A percentile compares a stretch with the other conserved stretches of the same genome.
Conservation (phyloP, 768 basidiomycete genomes). For the Scleroderma citrinum region DNA sequence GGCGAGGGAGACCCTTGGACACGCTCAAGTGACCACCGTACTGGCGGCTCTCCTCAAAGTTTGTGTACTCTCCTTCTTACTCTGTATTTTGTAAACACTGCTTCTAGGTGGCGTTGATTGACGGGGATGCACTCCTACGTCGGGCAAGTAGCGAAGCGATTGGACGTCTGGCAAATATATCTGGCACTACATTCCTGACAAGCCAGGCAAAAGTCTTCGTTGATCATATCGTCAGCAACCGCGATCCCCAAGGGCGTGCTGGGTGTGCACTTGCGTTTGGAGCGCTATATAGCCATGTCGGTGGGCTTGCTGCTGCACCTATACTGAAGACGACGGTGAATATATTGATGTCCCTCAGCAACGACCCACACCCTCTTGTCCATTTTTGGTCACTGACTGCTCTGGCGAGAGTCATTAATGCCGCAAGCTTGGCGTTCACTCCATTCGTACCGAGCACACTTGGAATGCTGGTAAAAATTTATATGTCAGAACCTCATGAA, state of each 20-base stretch:
- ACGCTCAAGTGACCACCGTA: constrained; percentile 50
- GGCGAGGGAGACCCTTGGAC: constrained; percentile 62
- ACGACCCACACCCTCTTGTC: constrained; percentile 94
- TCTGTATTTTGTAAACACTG: constrained; percentile 7
- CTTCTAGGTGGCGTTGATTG: constrained; percentile 67
- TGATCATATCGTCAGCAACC: constrained; percentile 90
- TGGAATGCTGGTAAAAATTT: constrained; percentile 86
- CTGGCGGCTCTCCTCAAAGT: constrained; percentile 78
- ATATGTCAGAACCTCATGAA: constrained; percentile 87
- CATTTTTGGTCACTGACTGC: constrained; percentile 92
- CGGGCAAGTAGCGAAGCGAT: constrained; percentile 81
- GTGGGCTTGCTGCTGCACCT: constrained; percentile 91
- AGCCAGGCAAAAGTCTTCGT: constrained; percentile 86
- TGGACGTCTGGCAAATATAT: constrained; percentile 78
- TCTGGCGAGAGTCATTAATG: constrained; percentile 79
- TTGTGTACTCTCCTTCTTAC: constrained; percentile 10
- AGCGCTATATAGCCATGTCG: constrained; percentile 86
- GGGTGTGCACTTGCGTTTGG: constrained; percentile 93
- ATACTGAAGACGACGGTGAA: constrained; percentile 94
- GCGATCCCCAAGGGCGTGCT: constrained; percentile 86
- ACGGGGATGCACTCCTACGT: constrained; percentile 73
- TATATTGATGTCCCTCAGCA: constrained; percentile 89
- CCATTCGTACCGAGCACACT: constrained; percentile 86
- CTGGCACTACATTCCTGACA: constrained; percentile 79
- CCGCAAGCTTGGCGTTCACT: constrained; percentile 87